These are phyloP conservation scores for Entoloma clypeatum DNA, from an alignment of 1,284 basidiomycete genomes.

Conservation along the genomic window DNA sequence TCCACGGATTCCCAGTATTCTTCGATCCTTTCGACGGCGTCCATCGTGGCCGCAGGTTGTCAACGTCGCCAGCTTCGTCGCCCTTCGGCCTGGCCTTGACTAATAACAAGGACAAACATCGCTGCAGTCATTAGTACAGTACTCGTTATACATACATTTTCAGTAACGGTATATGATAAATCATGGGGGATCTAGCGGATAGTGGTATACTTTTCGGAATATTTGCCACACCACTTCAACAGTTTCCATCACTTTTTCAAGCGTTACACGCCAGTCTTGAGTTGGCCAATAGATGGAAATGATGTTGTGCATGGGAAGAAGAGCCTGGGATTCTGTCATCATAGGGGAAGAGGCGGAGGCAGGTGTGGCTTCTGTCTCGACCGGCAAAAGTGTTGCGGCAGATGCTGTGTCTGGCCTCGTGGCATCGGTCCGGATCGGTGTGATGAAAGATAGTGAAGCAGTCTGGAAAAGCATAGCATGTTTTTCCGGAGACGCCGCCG, in stretches of 20 bases:
- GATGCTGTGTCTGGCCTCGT: constrained; percentile 1
- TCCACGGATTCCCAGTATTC: constrained; percentile 68
- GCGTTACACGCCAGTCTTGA: constrained; percentile 16
- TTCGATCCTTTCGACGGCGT: constrained; percentile 63
- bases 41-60: constrained; percentile 24
- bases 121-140: too few relatives aligned
- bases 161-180: too few relatives aligned
- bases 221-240: constrained; percentile 45
- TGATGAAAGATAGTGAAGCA: too few relatives aligned
- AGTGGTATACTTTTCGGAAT: constrained; percentile 49
- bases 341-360: constrained; percentile 1
- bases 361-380: not conserved
- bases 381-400: not conserved
- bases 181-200: constrained; percentile 51
- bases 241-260: constrained; percentile 32
- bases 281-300: constrained; percentile 26
- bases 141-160: too few relatives aligned
- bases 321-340: constrained; percentile 16
- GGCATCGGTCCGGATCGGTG: not conserved
- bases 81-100: not conserved
- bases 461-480: too few relatives aligned
- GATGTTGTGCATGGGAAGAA: constrained; percentile 21
- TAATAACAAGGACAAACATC: not conserved
- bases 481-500: constrained; percentile 9
- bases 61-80: not conserved